Percentiles rank a stretch among this genome's conserved stretches.
Evolutionary conservation across 768 basidiomycete species (phyloP).

Genomic region (Cyclocybe cylindracea): DNA sequence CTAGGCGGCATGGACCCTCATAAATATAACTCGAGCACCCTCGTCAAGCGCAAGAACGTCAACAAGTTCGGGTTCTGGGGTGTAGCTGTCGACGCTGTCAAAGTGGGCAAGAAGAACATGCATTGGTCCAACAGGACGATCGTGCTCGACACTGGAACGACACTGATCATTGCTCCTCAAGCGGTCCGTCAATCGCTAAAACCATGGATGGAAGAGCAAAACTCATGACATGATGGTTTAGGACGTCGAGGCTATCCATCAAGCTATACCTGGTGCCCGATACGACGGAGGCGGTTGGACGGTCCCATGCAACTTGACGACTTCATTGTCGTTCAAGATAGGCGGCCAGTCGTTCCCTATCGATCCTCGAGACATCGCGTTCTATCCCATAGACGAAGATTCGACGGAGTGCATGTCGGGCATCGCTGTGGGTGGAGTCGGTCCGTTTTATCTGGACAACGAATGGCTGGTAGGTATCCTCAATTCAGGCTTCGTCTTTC

Average conservation of each 20-base stretch:
- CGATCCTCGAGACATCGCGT: constrained; percentile 56
- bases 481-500: background rate
- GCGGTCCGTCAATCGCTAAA: constrained; percentile 1
- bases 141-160: constrained; percentile 19
- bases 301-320: constrained; percentile 63
- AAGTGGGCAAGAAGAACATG: constrained; percentile 11
- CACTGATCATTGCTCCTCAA: constrained; percentile 15
- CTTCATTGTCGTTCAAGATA: constrained; percentile 56
- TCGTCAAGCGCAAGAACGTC: constrained; percentile 64
- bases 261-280: constrained; percentile 54
- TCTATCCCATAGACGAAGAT: constrained; percentile 48
- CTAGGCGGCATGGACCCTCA: constrained; percentile 71
- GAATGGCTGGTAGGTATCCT: constrained; percentile 61
- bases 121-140: constrained; percentile 17
- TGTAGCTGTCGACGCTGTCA: constrained; percentile 9
- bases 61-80: constrained; percentile 32
- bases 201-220: too few species aligned
- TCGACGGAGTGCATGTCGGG: constrained; percentile 60
- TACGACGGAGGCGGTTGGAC: constrained; percentile 53
- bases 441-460: constrained; percentile 34
- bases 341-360: constrained; percentile 61
- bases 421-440: constrained; percentile 54
- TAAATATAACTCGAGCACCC: constrained; percentile 64
- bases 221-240: constrained; percentile 2
- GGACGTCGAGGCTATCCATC: constrained; percentile 60